Percentiles rank a stretch among this genome's conserved stretches.
Conservation (phyloP, 306 rosid genomes). For the Acacia acuminata region DNA sequence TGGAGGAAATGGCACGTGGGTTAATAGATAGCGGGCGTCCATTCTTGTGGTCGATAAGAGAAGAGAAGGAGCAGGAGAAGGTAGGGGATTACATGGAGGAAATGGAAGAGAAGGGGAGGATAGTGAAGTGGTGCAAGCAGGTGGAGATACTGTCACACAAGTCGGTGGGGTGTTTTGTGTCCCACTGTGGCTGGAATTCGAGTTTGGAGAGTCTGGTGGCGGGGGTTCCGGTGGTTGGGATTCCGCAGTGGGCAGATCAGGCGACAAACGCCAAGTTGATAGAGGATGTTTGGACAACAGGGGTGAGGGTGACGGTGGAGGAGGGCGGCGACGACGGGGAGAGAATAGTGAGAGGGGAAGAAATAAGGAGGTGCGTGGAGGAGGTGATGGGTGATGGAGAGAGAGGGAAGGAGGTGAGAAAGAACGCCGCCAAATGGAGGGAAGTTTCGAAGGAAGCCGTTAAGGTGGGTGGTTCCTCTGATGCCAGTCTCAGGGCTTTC, state of each 20-base stretch:
- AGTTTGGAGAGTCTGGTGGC: slow-evolving; percentile 22
- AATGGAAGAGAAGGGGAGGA: slow-evolving; percentile 37
- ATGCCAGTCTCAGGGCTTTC: not conserved
- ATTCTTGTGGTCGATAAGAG: slow-evolving; percentile 62
- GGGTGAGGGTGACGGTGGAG: slow-evolving; percentile 8
- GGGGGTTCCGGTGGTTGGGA: slow-evolving; percentile 31
- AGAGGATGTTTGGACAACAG: slow-evolving; percentile 37
- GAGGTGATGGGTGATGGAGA: slow-evolving; percentile 27
- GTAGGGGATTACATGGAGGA: slow-evolving; percentile 4
- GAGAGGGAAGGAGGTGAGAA: slow-evolving; percentile 33
- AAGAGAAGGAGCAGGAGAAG: not conserved
- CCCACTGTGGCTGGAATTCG: slow-evolving; percentile 44
- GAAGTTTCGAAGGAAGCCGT: slow-evolving; percentile 29
- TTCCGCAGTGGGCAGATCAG: slow-evolving; percentile 36
- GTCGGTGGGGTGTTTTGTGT: slow-evolving; percentile 37
- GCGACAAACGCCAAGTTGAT: slow-evolving; percentile 22
- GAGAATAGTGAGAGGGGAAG: not conserved
- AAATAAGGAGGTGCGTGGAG: slow-evolving; percentile 36
- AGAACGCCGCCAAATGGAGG: slow-evolving; percentile 43
- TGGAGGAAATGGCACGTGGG: slow-evolving; percentile 59
- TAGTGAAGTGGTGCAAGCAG: slow-evolving; percentile 62
- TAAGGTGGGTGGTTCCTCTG: slow-evolving; percentile 32
- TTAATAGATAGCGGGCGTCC: slow-evolving; percentile 46
- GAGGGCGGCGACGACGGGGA: not conserved
- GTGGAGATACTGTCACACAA: slow-evolving; percentile 53